Evolutionary conservation across 2,329 filamentous ascomycete species (phyloP).

Genomic region (Tolypocladium capitatum): DNA sequence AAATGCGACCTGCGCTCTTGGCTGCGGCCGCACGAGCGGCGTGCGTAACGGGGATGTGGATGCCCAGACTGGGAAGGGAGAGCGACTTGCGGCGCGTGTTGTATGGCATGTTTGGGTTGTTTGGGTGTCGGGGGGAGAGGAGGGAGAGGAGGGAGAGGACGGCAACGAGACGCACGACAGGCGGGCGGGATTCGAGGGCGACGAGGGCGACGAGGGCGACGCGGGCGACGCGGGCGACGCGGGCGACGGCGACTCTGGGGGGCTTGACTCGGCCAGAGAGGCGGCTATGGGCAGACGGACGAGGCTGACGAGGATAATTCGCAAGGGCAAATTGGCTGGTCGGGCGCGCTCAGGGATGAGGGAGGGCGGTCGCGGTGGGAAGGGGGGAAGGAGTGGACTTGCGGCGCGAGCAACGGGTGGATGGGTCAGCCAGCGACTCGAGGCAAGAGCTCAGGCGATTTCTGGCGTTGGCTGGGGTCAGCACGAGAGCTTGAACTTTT

Average conservation of each 20-base stretch:
- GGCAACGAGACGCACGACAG: not conserved
- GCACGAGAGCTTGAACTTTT: constrained; percentile 25
- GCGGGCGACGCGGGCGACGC: not conserved
- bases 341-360: not conserved
- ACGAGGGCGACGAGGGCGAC: not conserved
- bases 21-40: constrained; percentile 44
- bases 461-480: constrained; percentile 13
- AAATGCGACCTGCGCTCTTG: constrained; percentile 16
- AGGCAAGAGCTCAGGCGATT: constrained; percentile 11
- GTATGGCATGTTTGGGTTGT: constrained; percentile 57
- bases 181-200: not conserved
- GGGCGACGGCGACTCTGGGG: not conserved
- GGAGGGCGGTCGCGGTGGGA: constrained; percentile 4
- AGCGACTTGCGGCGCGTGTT: constrained; percentile 95
- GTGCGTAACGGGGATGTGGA: constrained; percentile 63
- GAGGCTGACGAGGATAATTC: not conserved
- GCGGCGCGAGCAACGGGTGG: not conserved
- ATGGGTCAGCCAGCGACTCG: not conserved
- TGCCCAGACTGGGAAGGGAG: constrained; percentile 83
- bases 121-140: constrained; percentile 3
- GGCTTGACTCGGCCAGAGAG: not conserved
- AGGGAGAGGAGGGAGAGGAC: constrained; percentile 4
- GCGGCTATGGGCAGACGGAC: not conserved
- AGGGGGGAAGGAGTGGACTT: constrained; percentile 1
- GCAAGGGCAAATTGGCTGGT: not conserved